Base-by-base conservation (phyloP, 768 basidiomycete genomes). In the Erythrobasidium yunnanense region DNA sequence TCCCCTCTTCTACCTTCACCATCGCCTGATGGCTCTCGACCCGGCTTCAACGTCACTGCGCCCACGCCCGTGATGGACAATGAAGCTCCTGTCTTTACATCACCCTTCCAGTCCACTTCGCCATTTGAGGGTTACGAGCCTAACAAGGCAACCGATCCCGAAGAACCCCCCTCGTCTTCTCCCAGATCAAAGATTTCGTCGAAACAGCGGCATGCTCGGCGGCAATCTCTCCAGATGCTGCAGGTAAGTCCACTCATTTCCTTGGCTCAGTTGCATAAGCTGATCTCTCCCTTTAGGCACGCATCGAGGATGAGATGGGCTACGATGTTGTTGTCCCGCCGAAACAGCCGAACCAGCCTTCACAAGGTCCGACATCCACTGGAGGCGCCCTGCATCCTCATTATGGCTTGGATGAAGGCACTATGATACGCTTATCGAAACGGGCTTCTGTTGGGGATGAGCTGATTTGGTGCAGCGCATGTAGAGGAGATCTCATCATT, bases 261-360 rank as follows among this genome's bases (percentile, higher is more conserved):
- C 50, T 22, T 15, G 8, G 8, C 22, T 8, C 8, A 8, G 8
- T 8, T 52, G 20, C 20, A 8, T 52, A 23, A 23, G 7, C 27
- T 22, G 17, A 11, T 55, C 30, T 55, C 23, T 55, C 8, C 23
- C 38, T 54, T 33, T 52, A 67, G 66, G 50, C 58, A 27, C 33
- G 66, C 29, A 67, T 67, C 49, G 58, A 67, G 57, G 69, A 67
- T 32, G 69, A 69, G 38, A 23, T 69, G 55, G 67, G 65, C 34
- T 11, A 65, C 32, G 30, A 63, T 23, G 38, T 65, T 25, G 22
- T 65, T 29, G 25, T 29, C 51, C 27, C 33, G 32, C 29, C 20
- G 51, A 22, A 29, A 56, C 17, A 51, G 20, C 13, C 47, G 49
- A 4, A 25, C 11, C 29, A 18, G 56, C n/a, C 45, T 23, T 25